Evolutionary conservation across 208 protist species (phyloP), one percentile per base, ranked within the genome.

Genomic region (Acanthamoeba royreba): DNA sequence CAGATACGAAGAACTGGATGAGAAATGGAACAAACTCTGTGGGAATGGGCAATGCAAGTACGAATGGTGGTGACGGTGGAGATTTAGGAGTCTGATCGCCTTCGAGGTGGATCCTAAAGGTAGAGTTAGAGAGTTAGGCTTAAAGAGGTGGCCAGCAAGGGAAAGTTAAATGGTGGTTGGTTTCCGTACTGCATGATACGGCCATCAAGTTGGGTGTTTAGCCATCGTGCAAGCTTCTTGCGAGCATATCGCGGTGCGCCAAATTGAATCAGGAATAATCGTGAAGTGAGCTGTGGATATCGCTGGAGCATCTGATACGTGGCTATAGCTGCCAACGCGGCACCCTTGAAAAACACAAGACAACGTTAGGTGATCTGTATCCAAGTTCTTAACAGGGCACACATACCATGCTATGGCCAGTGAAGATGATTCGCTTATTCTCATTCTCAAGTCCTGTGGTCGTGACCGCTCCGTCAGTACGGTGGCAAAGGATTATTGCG

Each of bases 261-360:
- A 33, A 90, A 90, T 49, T 90, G 83, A 17, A 90, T 90, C 5
- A 90, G 35, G 53, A 49, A 90, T 22, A 90, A 49, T 11, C 83
- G 83, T 1, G 13, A 1, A 7, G 8, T 5, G 17, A 90, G 40
- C 22, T 69, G 25, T 19, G 83, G 83, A n/a, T 90, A 90, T 43
- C 83, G 46, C 9, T 42, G 33, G 33, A 90, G 38, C 28, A 90
- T 42, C 83, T 66, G 83, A n/a, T 40, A 90, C 3, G 83, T 49
- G 35, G 83, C 52, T 35, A 90, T 90, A 7, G 83, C 83, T 38
- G 83, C 83, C 46, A 90, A 35, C 28, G 83, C 83, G 1, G 83
- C 83, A 5, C 83, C 83, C 79, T 61, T n/a, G n/a, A n/a, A n/a
- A n/a, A n/a, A n/a, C n/a, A n/a, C n/a, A n/a, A n/a, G n/a, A n/a